Percentiles rank a stretch among this genome's conserved stretches.
phyloP scores from a whole-genome alignment of 139 green algal genomes.

The Pycnococcus provasolii region DNA sequence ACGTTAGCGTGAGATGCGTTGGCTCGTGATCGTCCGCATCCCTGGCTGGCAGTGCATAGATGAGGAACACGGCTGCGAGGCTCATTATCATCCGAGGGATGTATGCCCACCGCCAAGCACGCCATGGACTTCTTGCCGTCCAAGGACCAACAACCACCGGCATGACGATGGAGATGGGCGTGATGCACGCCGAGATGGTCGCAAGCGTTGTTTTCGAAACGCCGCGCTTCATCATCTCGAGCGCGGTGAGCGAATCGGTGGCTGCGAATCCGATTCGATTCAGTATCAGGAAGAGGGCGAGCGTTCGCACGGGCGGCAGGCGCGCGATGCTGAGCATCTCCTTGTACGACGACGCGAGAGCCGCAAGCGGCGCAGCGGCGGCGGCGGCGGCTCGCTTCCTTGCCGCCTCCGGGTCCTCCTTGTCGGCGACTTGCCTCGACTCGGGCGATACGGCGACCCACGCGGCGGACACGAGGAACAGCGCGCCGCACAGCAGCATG shows the following conservation, averaged over 20 bases:
- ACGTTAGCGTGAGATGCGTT: background rate
- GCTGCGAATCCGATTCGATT: conserved; percentile 5
- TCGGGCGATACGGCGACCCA: background rate
- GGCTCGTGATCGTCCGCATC: no score
- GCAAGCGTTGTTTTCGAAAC: conserved; percentile 10
- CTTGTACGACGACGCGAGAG: background rate
- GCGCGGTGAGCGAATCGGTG: conserved; percentile 6
- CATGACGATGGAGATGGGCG: conserved; percentile 4
- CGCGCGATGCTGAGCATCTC: background rate
- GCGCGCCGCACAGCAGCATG: background rate
- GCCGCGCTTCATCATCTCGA: conserved; percentile 15
- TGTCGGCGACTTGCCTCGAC: no score
- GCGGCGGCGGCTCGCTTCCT: no score
- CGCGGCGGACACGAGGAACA: conserved; percentile 1
- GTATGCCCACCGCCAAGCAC: no score
- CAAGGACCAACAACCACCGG: background rate
- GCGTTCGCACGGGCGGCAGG: background rate
- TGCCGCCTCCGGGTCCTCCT: no score
- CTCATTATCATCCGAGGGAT: no score
- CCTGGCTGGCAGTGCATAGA: no score
- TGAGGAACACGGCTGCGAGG: no score
- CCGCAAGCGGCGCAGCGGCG: background rate
- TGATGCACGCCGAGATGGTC: background rate
- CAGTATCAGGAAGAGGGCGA: conserved; percentile 3
- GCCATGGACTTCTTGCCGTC: background rate